These are phyloP conservation scores for Nepenthes alata DNA, from an alignment of 179 eudicot genomes.

Conservation along the genomic window DNA sequence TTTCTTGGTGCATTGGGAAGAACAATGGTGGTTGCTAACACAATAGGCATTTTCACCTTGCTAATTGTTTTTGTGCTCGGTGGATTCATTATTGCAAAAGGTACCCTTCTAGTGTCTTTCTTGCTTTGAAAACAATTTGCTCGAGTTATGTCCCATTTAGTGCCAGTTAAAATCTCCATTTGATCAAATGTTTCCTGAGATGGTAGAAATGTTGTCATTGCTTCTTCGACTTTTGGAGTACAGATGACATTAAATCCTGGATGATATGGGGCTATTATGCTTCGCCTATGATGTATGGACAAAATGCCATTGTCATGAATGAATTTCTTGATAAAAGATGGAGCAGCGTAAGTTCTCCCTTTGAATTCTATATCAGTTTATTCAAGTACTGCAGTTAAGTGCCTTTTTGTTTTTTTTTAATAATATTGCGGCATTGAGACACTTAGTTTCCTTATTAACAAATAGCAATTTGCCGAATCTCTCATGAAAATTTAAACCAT, in stretches of 20 bases:
- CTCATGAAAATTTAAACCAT: not conserved
- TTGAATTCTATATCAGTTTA: not conserved
- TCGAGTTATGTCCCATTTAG: too few species aligned
- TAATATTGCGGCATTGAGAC: not conserved
- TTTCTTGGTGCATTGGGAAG: slow-evolving; percentile 71
- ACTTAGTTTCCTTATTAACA: not conserved
- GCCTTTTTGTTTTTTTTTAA: not conserved
- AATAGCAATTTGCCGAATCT: not conserved
- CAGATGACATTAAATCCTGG: slow-evolving; percentile 80
- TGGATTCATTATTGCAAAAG: slow-evolving; percentile 70
- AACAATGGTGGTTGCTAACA: slow-evolving; percentile 62
- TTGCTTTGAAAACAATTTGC: not conserved
- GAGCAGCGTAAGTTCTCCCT: slow-evolving; percentile 33
- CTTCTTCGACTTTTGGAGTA: not conserved
- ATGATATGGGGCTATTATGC: slow-evolving; percentile 80
- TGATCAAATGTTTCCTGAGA: too few species aligned
- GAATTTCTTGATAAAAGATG: slow-evolving; percentile 80
- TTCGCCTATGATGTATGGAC: slow-evolving; percentile 88
- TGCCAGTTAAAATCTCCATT: too few species aligned
- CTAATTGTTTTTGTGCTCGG: slow-evolving; percentile 62
- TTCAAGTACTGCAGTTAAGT: not conserved
- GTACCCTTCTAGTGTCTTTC: slow-evolving; percentile 19
- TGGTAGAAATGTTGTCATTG: too few species aligned
- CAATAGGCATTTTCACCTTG: slow-evolving; percentile 49
- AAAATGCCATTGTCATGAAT: slow-evolving; percentile 59